Conservation (phyloP, 2,329 filamentous ascomycete genomes). For the Xylariales sp. region DNA sequence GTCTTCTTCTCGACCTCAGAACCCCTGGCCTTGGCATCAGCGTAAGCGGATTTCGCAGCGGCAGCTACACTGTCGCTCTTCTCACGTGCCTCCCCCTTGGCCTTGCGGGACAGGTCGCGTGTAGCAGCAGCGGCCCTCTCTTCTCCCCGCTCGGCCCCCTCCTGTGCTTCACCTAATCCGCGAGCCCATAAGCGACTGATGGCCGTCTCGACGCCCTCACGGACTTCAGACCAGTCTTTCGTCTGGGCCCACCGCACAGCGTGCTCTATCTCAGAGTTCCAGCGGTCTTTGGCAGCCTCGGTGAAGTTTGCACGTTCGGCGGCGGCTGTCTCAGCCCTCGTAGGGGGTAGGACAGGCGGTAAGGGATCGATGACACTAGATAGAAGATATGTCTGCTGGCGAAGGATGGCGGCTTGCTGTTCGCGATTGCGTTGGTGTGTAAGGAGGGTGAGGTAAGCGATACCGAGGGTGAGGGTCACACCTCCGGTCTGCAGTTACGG, state of each 20-base stretch:
- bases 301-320: constrained; percentile 66
- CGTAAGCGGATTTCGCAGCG: constrained; percentile 48
- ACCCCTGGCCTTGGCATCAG: constrained; percentile 48
- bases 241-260: constrained; percentile 74
- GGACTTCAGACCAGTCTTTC: constrained; percentile 72
- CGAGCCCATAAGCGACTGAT: constrained; percentile 59
- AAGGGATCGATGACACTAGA: constrained; percentile 62
- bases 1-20: constrained; percentile 43
- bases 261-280: constrained; percentile 79
- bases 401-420: constrained; percentile 66
- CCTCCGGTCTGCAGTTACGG: constrained; percentile 71
- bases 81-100: constrained; percentile 39
- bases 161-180: constrained; percentile 51
- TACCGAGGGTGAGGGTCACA: constrained; percentile 77
- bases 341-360: constrained; percentile 60
- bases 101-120: too few species aligned
- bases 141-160: constrained; percentile 43
- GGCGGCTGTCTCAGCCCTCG: constrained; percentile 62
- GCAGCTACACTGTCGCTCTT: constrained; percentile 48
- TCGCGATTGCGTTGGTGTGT: constrained; percentile 76
- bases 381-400: constrained; percentile 66
- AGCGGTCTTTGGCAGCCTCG: constrained; percentile 78
- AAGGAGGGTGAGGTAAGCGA: constrained; percentile 78
- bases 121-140: neutral
- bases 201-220: constrained; percentile 66